Evolutionary conservation across 192 early-diverging fungal species (phyloP), one percentile per base, ranked within the genome.

Genomic region (Coemansia reversa): DNA sequence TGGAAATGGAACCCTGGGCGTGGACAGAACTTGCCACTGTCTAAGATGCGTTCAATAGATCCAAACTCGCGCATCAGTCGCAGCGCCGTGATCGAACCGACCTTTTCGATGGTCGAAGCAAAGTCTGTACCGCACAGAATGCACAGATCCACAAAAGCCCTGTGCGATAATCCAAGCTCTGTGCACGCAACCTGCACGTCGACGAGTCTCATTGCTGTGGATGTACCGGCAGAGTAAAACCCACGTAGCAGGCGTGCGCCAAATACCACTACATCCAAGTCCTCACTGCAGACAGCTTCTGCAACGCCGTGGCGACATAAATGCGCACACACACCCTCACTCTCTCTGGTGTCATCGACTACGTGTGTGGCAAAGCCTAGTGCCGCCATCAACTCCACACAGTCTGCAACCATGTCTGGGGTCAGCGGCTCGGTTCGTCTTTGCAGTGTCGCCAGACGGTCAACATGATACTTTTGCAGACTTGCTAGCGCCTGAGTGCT

Each of bases 41-140:
- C 58, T 25, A 88, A 55, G 48, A 90, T 78, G 12, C 70, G 60
- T 59, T 92, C 90, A 19, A 92, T 89, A 5, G 86, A 85, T 18
- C 86, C 87, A 65, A 84, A 72, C 59, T 80, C 47, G 42, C 68
- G 72, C 7, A 92, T 78, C 39, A 88, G 68, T 18, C 76, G 63
- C n/a, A 81, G 76, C 11, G 90, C 90, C 6, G 70, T 84, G 22
- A 86, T 63, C 16, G 88, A 86, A 2, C 89, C 90, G 32, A 92
- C 84, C n/a, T 83, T 79, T 48, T 81, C 73, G 7, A 92, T 73
- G 1, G 83, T 89, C 7, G 81, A 77, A 35, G 83, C 81, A 72
- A 90, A 92, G 56, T 92, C 91, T 0, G 89, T 92, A 25, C 89
- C 91, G 59, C 89, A 91, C 20, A 92, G 67, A 48, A 92, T 90